These are phyloP conservation scores for Pyrenophora teres DNA, from an alignment of 2,329 filamentous ascomycete genomes.

Conservation along the genomic window DNA sequence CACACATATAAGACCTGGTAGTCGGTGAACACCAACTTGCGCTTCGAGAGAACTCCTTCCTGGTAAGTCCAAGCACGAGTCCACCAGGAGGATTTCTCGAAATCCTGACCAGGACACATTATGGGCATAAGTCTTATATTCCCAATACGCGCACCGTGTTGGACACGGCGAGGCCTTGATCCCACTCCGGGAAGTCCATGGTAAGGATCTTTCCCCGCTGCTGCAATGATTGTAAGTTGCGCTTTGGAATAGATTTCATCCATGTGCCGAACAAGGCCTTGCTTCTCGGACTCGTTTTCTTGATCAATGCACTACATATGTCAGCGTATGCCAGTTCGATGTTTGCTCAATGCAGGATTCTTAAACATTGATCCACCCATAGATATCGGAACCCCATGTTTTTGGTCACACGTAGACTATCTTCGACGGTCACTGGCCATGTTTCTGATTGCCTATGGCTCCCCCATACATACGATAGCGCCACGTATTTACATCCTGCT, in stretches of 20 bases:
- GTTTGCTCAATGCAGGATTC: neutral
- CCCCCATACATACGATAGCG: constrained; percentile 16
- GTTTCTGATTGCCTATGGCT: neutral
- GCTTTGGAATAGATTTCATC: constrained; percentile 1
- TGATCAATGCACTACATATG: constrained; percentile 1
- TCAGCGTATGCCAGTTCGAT: no score
- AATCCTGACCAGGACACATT: neutral
- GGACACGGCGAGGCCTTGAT: neutral
- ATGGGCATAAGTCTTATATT: neutral
- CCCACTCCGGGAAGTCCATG: constrained; percentile 1
- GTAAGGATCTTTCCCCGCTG: neutral
- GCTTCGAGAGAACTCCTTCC: constrained; percentile 5
- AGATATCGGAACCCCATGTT: neutral
- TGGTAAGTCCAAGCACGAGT: constrained; percentile 13
- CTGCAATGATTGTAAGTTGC: neutral
- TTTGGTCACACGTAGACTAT: neutral
- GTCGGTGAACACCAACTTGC: constrained; percentile 8
- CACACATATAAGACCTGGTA: constrained; percentile 5
- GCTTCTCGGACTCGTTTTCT: neutral
- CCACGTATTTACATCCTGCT: constrained; percentile 3
- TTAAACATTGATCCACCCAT: constrained; percentile 1
- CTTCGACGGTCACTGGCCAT: neutral
- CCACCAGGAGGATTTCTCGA: constrained; percentile 1
- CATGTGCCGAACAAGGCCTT: neutral
- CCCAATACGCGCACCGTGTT: neutral